phyloP scores from a whole-genome alignment of 2,329 filamentous ascomycete genomes.

The Aspergillus melleus region DNA sequence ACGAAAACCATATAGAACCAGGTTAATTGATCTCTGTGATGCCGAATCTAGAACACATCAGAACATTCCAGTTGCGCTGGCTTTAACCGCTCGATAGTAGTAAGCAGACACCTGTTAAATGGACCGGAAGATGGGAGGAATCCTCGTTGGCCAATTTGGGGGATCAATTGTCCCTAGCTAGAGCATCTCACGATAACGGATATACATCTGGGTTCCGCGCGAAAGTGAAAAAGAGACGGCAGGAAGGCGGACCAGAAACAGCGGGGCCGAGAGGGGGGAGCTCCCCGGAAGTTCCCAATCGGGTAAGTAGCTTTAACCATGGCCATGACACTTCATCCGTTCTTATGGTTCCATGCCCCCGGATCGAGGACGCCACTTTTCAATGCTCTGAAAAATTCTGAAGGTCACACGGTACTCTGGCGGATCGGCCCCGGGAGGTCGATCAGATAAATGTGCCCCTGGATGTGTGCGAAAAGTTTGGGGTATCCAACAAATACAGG shows the following conservation, averaged over 20 bases:
- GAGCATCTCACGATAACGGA: background rate
- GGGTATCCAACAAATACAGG: background rate
- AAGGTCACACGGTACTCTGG: conserved; percentile 14
- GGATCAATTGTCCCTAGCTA: background rate
- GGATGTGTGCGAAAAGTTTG: background rate
- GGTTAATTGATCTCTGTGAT: background rate
- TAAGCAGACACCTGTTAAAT: background rate
- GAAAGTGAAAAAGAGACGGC: background rate
- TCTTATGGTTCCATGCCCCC: conserved; percentile 2
- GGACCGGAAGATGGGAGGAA: background rate
- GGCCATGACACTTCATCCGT: background rate
- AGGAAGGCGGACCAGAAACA: background rate
- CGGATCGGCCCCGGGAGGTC: conserved; percentile 6
- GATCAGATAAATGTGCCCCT: conserved; percentile 5
- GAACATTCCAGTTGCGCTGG: background rate
- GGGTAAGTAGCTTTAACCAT: conserved; percentile 6
- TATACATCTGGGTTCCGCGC: background rate
- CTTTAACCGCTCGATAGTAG: background rate
- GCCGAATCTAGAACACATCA: background rate
- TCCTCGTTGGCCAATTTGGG: background rate
- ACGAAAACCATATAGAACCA: background rate
- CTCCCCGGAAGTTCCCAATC: conserved; percentile 9
- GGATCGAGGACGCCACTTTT: conserved; percentile 3
- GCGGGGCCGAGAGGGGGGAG: background rate
- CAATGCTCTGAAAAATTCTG: conserved; percentile 6